Evolutionary conservation across 805 yeast genomes (phyloP).

Genomic region (Ogataea sp.): DNA sequence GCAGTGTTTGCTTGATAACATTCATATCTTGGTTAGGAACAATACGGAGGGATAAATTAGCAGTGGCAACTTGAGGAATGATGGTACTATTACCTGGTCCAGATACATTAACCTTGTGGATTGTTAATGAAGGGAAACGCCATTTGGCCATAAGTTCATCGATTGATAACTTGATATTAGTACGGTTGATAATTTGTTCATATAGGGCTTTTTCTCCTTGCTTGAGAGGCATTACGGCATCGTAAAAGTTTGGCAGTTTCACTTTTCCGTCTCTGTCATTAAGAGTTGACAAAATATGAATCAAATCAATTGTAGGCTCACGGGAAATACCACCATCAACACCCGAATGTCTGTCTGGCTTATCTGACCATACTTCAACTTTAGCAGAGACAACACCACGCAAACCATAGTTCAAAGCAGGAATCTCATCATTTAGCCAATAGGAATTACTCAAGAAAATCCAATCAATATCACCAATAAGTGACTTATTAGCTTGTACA

Average conservation of each 20-base stretch:
- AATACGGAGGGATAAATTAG: constrained; percentile 73
- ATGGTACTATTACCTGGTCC: constrained; percentile 90
- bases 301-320: constrained; percentile 85
- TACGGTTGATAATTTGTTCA: constrained; percentile 44
- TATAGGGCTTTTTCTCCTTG: constrained; percentile 54
- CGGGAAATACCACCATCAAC: constrained; percentile 88
- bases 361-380: constrained; percentile 61
- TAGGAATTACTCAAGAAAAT: constrained; percentile 82
- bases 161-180: constrained; percentile 19
- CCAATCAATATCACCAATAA: constrained; percentile 81
- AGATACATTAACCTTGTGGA: constrained; percentile 77
- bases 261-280: constrained; percentile 49
- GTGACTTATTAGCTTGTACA: constrained; percentile 37
- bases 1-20: constrained; percentile 44
- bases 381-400: constrained; percentile 83
- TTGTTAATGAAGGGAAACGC: constrained; percentile 83
- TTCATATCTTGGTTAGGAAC: constrained; percentile 81
- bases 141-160: constrained; percentile 68
- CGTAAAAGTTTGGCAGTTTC: constrained; percentile 61
- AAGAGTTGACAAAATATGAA: constrained; percentile 61
- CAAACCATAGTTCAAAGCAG: constrained; percentile 90
- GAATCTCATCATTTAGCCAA: constrained; percentile 85
- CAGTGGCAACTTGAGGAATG: constrained; percentile 74
- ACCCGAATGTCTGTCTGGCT: constrained; percentile 91
- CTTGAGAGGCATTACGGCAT: constrained; percentile 51